Base-by-base conservation (phyloP, 495 filamentous ascomycete genomes). In the Penicillium nucicola region DNA sequence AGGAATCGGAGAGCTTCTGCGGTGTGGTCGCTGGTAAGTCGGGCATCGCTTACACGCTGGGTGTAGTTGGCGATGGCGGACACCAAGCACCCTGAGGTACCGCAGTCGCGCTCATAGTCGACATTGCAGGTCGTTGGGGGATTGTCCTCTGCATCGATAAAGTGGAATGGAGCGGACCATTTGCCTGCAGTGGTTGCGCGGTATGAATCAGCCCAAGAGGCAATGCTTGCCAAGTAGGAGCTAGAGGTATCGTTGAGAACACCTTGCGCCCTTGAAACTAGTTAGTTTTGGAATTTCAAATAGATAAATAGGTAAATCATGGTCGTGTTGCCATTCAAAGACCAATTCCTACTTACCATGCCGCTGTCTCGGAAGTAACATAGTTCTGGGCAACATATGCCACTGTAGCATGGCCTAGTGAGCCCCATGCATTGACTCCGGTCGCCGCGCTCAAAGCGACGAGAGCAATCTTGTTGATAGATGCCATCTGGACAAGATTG, bases 101-200 rank as follows among this genome's bases (percentile, higher is more conserved):
- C 74, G 57, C 85, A 89, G 58, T 87, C 85, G 7, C 82, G 72
- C 12, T 62, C 51, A 19, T 77, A 76, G 31, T 77, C 59, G 15
- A 88, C 77, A 43, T 76, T 71, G 66, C 85, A 88, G 45, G 52
- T 62, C 8, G 59, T 66, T 2, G 81, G 76, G 31, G 85, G 85
- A 38, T 69, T 65, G 54, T 89, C 85, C 38, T 81, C 64, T 5
- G 83, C 84, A 66, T 89, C 82, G 57, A 86, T 82, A 57, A 72
- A 85, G 62, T 87, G 84, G 47, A 70, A 79, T 1, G 76, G 66
- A 7, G 69, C 64, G 20, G 76, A 79, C 69, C 75, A 86, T 22
- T 50, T 63, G 9, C 82, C 83, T 5, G 69, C 82, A 0, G 62
- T 53, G 23, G 79, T 82, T 32, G 71, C 70, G 18, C 81, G 72